A percentile compares a stretch with the other conserved stretches of the same genome.
Evolutionary conservation across 2,329 filamentous ascomycete genomes (phyloP).

Genomic region (Dactylellina parvicollis): DNA sequence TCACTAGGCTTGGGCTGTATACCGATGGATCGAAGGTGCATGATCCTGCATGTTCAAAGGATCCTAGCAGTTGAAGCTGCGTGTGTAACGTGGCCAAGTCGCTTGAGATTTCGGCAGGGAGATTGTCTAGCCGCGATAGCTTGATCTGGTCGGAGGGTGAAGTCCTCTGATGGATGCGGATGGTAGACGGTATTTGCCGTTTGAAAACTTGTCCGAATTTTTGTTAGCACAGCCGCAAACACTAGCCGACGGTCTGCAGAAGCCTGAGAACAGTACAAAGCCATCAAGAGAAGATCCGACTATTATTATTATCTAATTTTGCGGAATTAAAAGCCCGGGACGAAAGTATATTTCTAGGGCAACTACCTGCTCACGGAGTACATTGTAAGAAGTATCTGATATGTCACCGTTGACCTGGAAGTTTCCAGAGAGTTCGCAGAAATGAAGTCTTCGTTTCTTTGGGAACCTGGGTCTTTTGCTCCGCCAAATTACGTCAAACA

Average conservation of each 20-base stretch:
- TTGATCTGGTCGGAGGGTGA: not conserved
- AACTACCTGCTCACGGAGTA: no score
- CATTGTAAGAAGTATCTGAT: no score
- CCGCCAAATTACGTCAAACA: conserved; percentile 33
- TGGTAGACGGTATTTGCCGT: not conserved
- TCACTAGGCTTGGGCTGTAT: not conserved
- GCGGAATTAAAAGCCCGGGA: no score
- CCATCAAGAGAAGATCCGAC: no score
- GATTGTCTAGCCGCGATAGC: not conserved
- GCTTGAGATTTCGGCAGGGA: not conserved
- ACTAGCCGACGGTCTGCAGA: not conserved
- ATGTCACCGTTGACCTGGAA: not conserved
- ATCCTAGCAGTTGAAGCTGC: no score
- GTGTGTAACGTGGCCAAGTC: conserved; percentile 39
- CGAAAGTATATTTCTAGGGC: not conserved
- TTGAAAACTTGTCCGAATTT: not conserved
- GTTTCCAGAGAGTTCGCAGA: not conserved
- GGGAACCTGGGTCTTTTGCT: not conserved
- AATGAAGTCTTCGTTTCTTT: not conserved
- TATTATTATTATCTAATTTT: no score
- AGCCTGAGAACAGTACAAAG: not conserved
- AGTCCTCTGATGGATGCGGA: not conserved
- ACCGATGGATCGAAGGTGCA: no score
- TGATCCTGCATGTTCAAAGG: no score
- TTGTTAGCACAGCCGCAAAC: not conserved